Base-by-base conservation (phyloP, 768 basidiomycete genomes). In the Russula sp. region DNA sequence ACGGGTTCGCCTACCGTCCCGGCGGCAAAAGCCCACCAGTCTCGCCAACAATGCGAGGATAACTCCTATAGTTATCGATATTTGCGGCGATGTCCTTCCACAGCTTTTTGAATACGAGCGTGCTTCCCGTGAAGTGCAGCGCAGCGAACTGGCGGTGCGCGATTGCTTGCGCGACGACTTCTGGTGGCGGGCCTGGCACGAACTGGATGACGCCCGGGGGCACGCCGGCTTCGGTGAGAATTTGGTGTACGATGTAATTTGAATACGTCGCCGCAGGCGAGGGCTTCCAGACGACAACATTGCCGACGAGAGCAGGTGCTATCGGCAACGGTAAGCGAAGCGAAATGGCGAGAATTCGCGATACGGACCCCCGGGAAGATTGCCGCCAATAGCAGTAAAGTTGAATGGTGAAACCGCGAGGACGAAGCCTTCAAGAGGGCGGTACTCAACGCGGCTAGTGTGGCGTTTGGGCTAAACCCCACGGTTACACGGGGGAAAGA, bases 341-440 rank as follows among this genome's bases (percentile, higher is more conserved):
- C 22, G 20, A 47, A 22, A 18, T 14, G 10, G 20, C 3, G 16
- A 53, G 10, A 11, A 45, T 16, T 10, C 18, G 13, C 5, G 22
- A 42, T 14, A 73, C 79, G 57, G 59, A 83, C 87, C 75, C 74
- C 84, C 89, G 7, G 88, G 84, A 40, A 98, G 89, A 75, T 99
- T 99, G 14, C 93, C 97, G 45, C 94, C 96, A 66, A 99, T 99
- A 32, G 96, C 96, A 37, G 96, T 98, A 73, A 94, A 95, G 77
- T 99, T 99, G 80, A 99, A 98, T 0, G 97, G 97, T 7, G 97
- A 94, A 45, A 98, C 90, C 14, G 97, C 97, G 55, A 98, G 83
- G 31, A 98, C 92, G 77, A 99, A 99, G 27, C 97, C 97, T 77
- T 98, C 97, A n/a, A 99, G 82, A 1, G 96, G 85, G 64, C 97